These are phyloP conservation scores for Ulmus americana DNA, from an alignment of 331 rosid genomes.

Conservation along the genomic window DNA sequence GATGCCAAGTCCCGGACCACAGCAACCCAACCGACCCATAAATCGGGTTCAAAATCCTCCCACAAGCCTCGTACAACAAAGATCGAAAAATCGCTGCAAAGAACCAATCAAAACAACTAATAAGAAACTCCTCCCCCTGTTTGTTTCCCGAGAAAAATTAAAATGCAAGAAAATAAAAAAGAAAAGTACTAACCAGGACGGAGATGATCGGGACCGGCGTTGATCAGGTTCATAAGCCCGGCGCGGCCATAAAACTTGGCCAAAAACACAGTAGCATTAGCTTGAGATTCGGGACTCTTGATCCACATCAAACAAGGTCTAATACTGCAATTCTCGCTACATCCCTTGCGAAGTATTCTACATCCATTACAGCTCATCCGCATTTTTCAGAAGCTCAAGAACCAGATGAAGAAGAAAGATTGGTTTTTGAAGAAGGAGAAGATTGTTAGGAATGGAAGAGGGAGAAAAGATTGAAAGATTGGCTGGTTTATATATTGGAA, in stretches of 20 bases:
- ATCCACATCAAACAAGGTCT: slow-evolving; percentile 90
- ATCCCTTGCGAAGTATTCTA: slow-evolving; percentile 80
- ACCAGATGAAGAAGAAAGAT: neutral
- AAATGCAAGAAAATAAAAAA: neutral
- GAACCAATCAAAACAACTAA: neutral
- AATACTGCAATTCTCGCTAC: slow-evolving; percentile 71
- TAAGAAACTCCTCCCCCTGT: neutral
- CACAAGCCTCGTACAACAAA: slow-evolving; percentile 79
- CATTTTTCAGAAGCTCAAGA: slow-evolving; percentile 33
- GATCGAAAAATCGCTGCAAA: slow-evolving; percentile 77
- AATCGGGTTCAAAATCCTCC: slow-evolving; percentile 80
- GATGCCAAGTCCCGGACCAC: slow-evolving; percentile 96
- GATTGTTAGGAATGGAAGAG: neutral
- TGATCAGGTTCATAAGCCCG: slow-evolving; percentile 84
- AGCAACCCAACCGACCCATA: slow-evolving; percentile 81
- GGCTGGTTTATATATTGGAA: neutral
- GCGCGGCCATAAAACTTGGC: slow-evolving; percentile 99
- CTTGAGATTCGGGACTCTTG: slow-evolving; percentile 72
- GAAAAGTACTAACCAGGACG: slow-evolving; percentile 63
- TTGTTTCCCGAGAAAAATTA: neutral
- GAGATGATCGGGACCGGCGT: slow-evolving; percentile 71
- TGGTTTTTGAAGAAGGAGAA: neutral
- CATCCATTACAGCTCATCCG: slow-evolving; percentile 96
- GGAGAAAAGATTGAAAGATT: neutral
- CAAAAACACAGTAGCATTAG: slow-evolving; percentile 85